phyloP scores from a whole-genome alignment of 148 eudicot species.

The Tetragonia tetragonoides region DNA sequence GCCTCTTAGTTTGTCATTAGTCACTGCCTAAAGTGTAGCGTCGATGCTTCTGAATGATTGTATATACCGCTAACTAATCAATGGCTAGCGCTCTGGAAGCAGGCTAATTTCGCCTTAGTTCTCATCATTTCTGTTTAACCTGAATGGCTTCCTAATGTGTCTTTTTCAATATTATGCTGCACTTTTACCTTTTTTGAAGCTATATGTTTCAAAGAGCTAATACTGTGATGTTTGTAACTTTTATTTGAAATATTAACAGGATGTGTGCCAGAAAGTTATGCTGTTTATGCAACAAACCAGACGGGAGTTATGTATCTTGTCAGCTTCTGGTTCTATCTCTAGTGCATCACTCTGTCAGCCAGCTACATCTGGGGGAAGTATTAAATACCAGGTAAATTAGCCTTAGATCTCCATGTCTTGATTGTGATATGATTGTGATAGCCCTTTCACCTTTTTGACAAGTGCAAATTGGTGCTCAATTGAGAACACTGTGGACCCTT shows the following conservation, averaged over 20 bases:
- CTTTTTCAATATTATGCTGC: not conserved
- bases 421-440: conserved; percentile 5
- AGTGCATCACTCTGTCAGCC: conserved; percentile 75
- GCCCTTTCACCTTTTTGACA: not conserved
- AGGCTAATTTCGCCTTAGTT: not conserved
- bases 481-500: conserved; percentile 3
- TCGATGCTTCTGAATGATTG: not conserved
- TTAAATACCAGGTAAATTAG: conserved; percentile 63
- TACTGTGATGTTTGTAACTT: not conserved
- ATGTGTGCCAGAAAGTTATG: conserved; percentile 71
- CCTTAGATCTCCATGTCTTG: not conserved
- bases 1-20: no score
- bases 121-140: not conserved
- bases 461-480: not conserved
- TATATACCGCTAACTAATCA: not conserved
- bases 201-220: not conserved
- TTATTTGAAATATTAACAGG: conserved; percentile 36
- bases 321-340: conserved; percentile 79
- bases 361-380: conserved; percentile 68
- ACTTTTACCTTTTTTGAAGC: not conserved
- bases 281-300: conserved; percentile 70
- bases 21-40: not conserved
- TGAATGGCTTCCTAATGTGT: not conserved
- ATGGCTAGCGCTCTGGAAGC: not conserved
- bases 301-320: conserved; percentile 69